Percentiles rank a stretch among this genome's conserved stretches.
Evolutionary conservation across 2,329 filamentous ascomycete species (phyloP).

Genomic region (Diaporthe ilicicola): DNA sequence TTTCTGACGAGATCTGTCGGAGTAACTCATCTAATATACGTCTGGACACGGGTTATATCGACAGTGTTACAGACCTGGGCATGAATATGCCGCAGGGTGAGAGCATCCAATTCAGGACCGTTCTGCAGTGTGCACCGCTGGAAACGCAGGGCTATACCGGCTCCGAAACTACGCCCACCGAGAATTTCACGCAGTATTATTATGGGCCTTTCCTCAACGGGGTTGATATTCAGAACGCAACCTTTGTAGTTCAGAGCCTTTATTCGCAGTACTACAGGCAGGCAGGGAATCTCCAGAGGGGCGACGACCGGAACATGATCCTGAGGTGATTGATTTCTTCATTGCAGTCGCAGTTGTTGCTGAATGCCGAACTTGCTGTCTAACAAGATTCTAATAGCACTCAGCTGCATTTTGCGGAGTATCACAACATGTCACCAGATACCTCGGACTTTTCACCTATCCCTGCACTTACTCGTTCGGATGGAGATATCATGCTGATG

Average conservation of each 20-base stretch:
- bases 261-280: background rate
- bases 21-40: slow-evolving; percentile 14
- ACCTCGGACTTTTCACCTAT: background rate
- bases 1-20: slow-evolving; percentile 30
- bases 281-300: background rate
- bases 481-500: slow-evolving; percentile 15
- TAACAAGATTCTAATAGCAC: background rate
- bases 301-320: background rate
- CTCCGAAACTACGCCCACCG: background rate
- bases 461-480: background rate
- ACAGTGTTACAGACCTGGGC: slow-evolving; percentile 35
- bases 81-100: slow-evolving; percentile 35
- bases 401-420: too few species aligned
- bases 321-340: background rate
- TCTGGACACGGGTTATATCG: slow-evolving; percentile 33
- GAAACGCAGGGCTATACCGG: slow-evolving; percentile 7
- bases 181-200: slow-evolving; percentile 22
- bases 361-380: background rate
- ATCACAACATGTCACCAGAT: too few species aligned
- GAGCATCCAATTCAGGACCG: slow-evolving; percentile 26
- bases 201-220: background rate
- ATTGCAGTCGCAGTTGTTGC: background rate
- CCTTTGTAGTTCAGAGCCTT: background rate
- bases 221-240: background rate
- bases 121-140: slow-evolving; percentile 26